These are phyloP conservation scores for Talinum fruticosum DNA, from an alignment of 148 eudicot genomes.

Conservation along the genomic window DNA sequence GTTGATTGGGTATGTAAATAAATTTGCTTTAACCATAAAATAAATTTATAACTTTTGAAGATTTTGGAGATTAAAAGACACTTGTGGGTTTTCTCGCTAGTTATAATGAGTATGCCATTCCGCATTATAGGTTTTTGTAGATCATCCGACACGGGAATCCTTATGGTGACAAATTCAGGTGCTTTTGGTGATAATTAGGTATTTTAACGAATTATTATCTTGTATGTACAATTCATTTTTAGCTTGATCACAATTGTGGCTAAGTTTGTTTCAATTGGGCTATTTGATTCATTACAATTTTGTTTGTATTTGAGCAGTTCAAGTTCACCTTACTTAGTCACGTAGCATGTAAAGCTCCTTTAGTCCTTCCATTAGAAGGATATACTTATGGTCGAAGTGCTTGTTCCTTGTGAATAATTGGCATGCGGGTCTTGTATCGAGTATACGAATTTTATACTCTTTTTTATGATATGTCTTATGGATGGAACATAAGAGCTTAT, in stretches of 20 bases:
- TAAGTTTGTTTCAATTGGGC: not conserved
- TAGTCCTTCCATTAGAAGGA: constrained; percentile 96
- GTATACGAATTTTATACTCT: constrained; percentile 44
- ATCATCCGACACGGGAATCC: constrained; percentile 98
- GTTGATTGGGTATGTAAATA: constrained; percentile 84
- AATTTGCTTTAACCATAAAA: not conserved
- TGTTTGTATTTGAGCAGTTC: constrained; percentile 54
- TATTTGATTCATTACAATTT: constrained; percentile 14
- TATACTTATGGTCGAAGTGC: constrained; percentile 87
- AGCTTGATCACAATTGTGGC: not conserved
- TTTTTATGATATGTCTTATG: not conserved
- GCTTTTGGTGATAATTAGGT: constrained; percentile 99
- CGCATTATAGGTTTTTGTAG: constrained; percentile 75
- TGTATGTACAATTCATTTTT: not conserved
- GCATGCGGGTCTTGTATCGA: constrained; percentile 96
- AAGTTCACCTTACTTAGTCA: constrained; percentile 93
- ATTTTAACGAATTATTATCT: not conserved
- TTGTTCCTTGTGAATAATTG: constrained; percentile 93
- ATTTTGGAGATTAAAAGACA: not conserved
- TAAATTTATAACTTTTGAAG: not conserved
- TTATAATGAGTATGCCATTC: not conserved
- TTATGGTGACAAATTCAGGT: constrained; percentile 80
- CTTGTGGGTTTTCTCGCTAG: not conserved
- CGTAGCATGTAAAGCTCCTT: constrained; percentile 98
- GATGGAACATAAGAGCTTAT: not conserved